Evolutionary conservation across 192 early-diverging fungal genomes (phyloP).

Genomic region (Coemansia sp.): DNA sequence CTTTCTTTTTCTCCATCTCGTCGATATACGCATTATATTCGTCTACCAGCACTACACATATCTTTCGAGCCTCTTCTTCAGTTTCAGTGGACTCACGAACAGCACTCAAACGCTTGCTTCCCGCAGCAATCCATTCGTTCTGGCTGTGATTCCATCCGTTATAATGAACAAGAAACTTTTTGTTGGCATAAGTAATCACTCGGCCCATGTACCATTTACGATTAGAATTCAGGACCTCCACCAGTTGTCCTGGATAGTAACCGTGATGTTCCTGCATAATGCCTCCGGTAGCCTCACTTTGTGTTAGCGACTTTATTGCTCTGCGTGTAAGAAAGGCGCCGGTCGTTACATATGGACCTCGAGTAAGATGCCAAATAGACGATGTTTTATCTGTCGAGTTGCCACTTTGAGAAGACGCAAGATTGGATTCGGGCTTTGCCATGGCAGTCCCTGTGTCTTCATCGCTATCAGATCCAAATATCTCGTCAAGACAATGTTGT

Average conservation of each 20-base stretch:
- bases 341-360: slow-evolving; percentile 46
- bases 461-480: slow-evolving; percentile 9
- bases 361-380: slow-evolving; percentile 33
- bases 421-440: neutral
- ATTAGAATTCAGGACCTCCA: slow-evolving; percentile 51
- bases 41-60: slow-evolving; percentile 38
- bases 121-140: slow-evolving; percentile 50
- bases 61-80: slow-evolving; percentile 40
- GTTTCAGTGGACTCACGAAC: slow-evolving; percentile 5
- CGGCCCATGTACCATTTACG: slow-evolving; percentile 47
- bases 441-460: neutral
- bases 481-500: slow-evolving; percentile 9
- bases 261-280: slow-evolving; percentile 53
- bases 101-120: slow-evolving; percentile 41
- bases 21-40: slow-evolving; percentile 48
- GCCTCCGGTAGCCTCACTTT: slow-evolving; percentile 45
- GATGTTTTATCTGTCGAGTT: neutral
- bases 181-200: slow-evolving; percentile 40
- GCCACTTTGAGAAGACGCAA: neutral
- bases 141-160: slow-evolving; percentile 42
- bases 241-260: slow-evolving; percentile 43
- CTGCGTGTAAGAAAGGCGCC: slow-evolving; percentile 49
- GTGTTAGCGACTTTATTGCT: slow-evolving; percentile 42
- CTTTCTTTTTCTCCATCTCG: slow-evolving; percentile 16
- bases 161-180: slow-evolving; percentile 46